Evolutionary conservation across 148 eudicot genomes (phyloP).

Genomic region (Diospyros kaki): DNA sequence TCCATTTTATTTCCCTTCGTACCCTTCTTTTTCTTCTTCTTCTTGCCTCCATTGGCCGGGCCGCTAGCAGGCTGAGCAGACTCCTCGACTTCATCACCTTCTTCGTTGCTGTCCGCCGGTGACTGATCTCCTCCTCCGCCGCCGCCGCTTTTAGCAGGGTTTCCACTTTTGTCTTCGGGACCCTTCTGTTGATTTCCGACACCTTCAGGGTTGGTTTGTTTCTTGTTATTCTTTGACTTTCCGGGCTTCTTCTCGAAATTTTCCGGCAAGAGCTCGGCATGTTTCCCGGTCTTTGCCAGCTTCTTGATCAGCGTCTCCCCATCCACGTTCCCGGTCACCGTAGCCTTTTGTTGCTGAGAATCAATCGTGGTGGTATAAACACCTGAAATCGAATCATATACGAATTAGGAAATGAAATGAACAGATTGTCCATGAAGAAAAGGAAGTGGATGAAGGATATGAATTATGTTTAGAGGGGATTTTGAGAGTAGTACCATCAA

Average conservation of each 20-base stretch:
- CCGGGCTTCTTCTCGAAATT: slow-evolving; percentile 15
- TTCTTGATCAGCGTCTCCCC: slow-evolving; percentile 58
- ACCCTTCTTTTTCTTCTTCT: slow-evolving; percentile 36
- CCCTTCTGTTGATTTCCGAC: slow-evolving; percentile 12
- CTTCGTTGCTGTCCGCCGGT: too few species aligned
- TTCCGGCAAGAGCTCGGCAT: slow-evolving; percentile 61
- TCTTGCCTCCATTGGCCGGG: slow-evolving; percentile 21
- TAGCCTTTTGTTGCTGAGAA: slow-evolving; percentile 60
- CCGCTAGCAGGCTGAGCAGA: slow-evolving; percentile 7
- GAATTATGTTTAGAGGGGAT: neutral
- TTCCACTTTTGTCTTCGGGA: neutral
- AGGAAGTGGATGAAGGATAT: neutral
- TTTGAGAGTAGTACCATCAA: slow-evolving; percentile 47
- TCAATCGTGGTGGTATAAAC: slow-evolving; percentile 65
- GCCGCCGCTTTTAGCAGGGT: neutral
- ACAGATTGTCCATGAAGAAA: neutral
- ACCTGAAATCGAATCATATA: slow-evolving; percentile 40
- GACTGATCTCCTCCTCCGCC: neutral
- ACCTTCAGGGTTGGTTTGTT: slow-evolving; percentile 18
- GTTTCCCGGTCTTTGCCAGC: slow-evolving; percentile 70
- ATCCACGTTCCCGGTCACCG: slow-evolving; percentile 65
- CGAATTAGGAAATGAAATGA: neutral
- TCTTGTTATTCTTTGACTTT: slow-evolving; percentile 26
- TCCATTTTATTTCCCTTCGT: slow-evolving; percentile 15
- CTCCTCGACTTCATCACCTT: slow-evolving; percentile 8